These are phyloP conservation scores for Cladosporium sphaerospermum DNA, from an alignment of 2,329 filamentous ascomycete genomes.

Conservation along the genomic window DNA sequence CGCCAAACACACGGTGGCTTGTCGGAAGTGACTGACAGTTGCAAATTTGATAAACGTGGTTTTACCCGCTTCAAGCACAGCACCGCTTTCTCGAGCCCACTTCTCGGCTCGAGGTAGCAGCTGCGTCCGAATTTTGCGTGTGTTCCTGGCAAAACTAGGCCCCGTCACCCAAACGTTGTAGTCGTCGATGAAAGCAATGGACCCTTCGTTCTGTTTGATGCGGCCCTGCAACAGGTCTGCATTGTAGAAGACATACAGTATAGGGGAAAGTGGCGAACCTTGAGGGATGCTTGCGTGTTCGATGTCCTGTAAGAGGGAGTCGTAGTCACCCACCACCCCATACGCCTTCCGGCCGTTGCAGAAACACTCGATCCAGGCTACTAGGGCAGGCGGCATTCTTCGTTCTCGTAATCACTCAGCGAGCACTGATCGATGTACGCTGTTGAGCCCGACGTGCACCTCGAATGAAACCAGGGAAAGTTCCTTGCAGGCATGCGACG, in stretches of 20 bases:
- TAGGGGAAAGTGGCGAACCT: constrained; percentile 28
- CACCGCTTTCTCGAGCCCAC: not conserved
- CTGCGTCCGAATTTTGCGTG: not conserved
- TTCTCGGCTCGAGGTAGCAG: no score
- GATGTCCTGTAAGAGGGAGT: constrained; percentile 15
- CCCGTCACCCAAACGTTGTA: constrained; percentile 1
- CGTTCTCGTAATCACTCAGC: constrained; percentile 28
- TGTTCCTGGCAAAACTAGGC: not conserved
- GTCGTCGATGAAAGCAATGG: constrained; percentile 9
- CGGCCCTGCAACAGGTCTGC: not conserved
- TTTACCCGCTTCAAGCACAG: not conserved
- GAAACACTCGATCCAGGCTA: constrained; percentile 25
- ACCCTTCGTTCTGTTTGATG: constrained; percentile 14
- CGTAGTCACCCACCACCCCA: constrained; percentile 9
- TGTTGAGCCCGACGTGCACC: constrained; percentile 27
- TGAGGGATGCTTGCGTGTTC: constrained; percentile 25
- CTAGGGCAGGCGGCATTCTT: constrained; percentile 22
- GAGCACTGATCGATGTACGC: constrained; percentile 32
- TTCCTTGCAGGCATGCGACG: not conserved
- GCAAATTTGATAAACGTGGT: not conserved
- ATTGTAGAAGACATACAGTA: constrained; percentile 32
- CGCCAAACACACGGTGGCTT: not conserved
- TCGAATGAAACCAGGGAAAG: constrained; percentile 25
- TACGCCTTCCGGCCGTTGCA: constrained; percentile 9
- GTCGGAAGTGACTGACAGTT: not conserved